Evolutionary conservation across 2,329 filamentous ascomycete species (phyloP), one percentile per base, ranked within the genome.

Genomic region (Trematosphaeria pertusa): DNA sequence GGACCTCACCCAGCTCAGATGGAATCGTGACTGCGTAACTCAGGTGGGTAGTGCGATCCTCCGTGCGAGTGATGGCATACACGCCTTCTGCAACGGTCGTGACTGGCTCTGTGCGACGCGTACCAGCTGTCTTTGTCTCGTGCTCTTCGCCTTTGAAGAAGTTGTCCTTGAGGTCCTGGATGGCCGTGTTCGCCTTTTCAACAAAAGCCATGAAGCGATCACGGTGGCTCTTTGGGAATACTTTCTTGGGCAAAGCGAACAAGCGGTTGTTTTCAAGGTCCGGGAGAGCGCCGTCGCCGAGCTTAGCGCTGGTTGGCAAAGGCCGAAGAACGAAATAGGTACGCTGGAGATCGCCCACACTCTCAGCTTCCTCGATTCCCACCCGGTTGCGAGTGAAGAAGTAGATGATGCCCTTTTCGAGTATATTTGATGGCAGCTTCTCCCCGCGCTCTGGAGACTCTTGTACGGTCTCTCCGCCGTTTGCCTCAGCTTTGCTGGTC

Each of bases 401-500:
- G 77, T 96, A 96, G 58, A 96, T 86, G 59, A 94, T 82, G 3
- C 91, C 91, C 63, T 94, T 96, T 65, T 97, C 91, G 2, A 95
- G 78, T 18, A 96, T 84, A 48, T 77, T 85, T 5, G 81, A 82
- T 1, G 84, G 77, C 30, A 81, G 70, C 2, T 75, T 71, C 34
- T 79, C 70, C 58, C 79, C 78, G 32, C 81, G 77, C 39, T 79
- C 66, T 14, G 77, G 69, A 2, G 81, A 78, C 38, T 79, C 73
- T 48, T 77, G 73, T 4, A 84, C 69, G 1, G 81, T 44, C 32
- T 58, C 48, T 32, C 57, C 50, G 37, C 44, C 62, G 17, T 73
- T 56, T 47, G 15, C 64, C 53, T 35, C 30, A 50, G 20, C 46
- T 58, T 38, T 37, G 24, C 45, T 44, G 7, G 26, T 5, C 8